A percentile compares a stretch with the other conserved stretches of the same genome.
Conservation (phyloP, 257 asterid genomes). For the Phtheirospermum japonicum region DNA sequence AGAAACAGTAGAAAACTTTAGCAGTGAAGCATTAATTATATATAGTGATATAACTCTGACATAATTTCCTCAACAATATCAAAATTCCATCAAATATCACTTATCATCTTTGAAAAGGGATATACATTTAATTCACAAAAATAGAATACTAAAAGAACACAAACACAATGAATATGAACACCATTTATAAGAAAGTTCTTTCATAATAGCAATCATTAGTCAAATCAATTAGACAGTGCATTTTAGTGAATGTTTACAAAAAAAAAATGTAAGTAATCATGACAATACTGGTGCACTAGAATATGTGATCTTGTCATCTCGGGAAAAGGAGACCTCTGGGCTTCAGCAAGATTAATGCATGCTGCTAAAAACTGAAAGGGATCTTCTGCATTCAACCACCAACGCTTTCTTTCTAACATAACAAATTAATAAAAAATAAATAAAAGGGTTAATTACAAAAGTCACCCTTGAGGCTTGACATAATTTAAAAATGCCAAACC, state of each 20-base stretch:
- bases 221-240: not conserved
- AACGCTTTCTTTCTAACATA: constrained; percentile 85
- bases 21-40: not conserved
- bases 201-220: not conserved
- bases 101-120: no score
- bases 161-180: no score
- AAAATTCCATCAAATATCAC: constrained; percentile 15
- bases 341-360: constrained; percentile 80
- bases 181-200: constrained; percentile 1
- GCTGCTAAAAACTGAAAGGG: constrained; percentile 95
- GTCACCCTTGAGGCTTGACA: no score
- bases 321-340: constrained; percentile 74
- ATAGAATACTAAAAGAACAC: constrained; percentile 1
- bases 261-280: constrained; percentile 10
- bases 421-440: no score
- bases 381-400: constrained; percentile 99
- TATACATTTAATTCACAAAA: constrained; percentile 12
- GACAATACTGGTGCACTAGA: constrained; percentile 82
- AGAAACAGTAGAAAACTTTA: constrained; percentile 6
- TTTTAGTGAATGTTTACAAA: constrained; percentile 3
- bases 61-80: constrained; percentile 11
- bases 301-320: constrained; percentile 72
- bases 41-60: not conserved
- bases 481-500: no score
- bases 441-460: no score